Base-by-base conservation (phyloP, 495 filamentous ascomycete species). In the Lasiosphaeris hirsuta region DNA sequence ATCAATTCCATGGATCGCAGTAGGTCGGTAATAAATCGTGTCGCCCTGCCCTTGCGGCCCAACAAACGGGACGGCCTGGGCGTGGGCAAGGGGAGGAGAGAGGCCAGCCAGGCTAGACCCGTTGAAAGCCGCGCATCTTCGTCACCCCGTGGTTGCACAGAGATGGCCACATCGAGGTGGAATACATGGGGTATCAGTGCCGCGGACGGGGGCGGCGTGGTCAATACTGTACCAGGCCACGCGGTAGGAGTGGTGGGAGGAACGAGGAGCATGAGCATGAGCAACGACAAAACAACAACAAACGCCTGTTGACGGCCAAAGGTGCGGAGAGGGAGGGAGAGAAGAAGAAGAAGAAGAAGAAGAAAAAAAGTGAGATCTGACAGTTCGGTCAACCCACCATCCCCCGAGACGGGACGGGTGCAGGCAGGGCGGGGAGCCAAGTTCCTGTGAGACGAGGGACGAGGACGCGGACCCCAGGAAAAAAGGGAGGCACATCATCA, bases 311-410 rank as follows among this genome's bases (percentile, higher is more conserved):
- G 5, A 5, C 23, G 23, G 23, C 23, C 23, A 30, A 30, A 30
- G 23, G 23, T 30, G 23, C 23, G 23, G 23, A 30, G 23, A 30
- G 23, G 23, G 44, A 11, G 51, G 36, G 54, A 50, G 51, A 55
- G 44, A 44, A 38, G 51, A 44, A 45, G n/a, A n/a, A n/a, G n/a
- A n/a, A n/a, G n/a, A n/a, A n/a, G n/a, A n/a, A n/a, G n/a, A n/a
- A n/a, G n/a, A n/a, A n/a, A n/a, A 63, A 69, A 58, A 60, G 63
- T 69, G 64, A 64, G 51, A 67, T 62, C 62, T 67, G 66, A 69
- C 64, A 64, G 46, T 41, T 62, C 45, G 46, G 49, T 40, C 42
- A 47, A 10, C 35, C 19, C 3, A 19, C 14, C 40, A 30, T 30
- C 23, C 23, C 23, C 23, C 10, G 15, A 39, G 36, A 43, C 39